Evolutionary conservation across 441 rosid genomes (phyloP), one percentile per base, ranked within the genome.

Genomic region (Metrosideros polymorpha): DNA sequence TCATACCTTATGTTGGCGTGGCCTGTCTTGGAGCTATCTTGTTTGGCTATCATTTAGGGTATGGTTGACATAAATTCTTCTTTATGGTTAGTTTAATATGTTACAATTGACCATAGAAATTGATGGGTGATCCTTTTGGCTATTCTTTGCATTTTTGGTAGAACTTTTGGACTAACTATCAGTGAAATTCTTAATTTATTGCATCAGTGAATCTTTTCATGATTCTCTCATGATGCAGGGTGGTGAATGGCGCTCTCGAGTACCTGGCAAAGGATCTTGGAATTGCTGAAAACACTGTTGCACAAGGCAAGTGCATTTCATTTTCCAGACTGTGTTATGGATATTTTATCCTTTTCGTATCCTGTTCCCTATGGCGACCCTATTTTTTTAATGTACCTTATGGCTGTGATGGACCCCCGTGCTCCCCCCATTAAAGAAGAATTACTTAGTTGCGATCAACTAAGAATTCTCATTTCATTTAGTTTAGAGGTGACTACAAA

Each of bases 41-140:
- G 89, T 96, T 98, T 90, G 99, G 99, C 87, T 98, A 98, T 89
- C 99, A 98, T 92, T 94, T 96, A n/a, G 99, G 95, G 99, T 96
- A 93, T 85, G 92, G 84, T 63, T 30, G 57, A 82, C 66, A 63
- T 49, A 53, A 51, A 47, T 85, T 53, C 43, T 59, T 54, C 61
- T 25, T 54, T 45, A 18, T 84, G 24, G 59, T 89, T 89, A 42
- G 0, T 66, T 66, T 5, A 12, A 1, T 35, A 35, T 19, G 79
- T 35, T 35, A 66, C 27, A 35, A 35, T 66, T 30, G 79, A 66
- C 79, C 27, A 66, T 35, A 66, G n/a, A 35, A 66, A 66, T 66
- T 66, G 47, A 66, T 66, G 27, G 45, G 79, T 9, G 79, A 19
- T 66, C 45, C 79, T 66, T 24, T 66, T 9, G 47, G 45, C 27